These are phyloP conservation scores for Neopestalotiopsis sp. DNA, from an alignment of 2,329 filamentous ascomycete genomes.

Conservation along the genomic window DNA sequence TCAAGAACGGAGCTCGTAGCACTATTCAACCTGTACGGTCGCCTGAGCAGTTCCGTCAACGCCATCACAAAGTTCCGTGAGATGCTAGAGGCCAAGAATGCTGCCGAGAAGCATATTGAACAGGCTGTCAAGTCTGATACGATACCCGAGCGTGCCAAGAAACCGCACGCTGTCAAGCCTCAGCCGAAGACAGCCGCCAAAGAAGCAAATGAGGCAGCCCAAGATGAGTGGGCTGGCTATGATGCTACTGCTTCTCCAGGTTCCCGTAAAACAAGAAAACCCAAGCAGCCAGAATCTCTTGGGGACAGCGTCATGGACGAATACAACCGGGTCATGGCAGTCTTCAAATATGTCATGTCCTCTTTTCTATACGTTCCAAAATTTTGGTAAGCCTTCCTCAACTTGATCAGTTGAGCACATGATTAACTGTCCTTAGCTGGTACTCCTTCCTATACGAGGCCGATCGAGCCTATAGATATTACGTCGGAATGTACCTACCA, in stretches of 20 bases:
- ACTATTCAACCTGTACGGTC: constrained; percentile 90
- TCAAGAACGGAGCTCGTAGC: constrained; percentile 92
- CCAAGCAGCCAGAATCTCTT: neutral
- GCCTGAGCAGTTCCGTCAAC: constrained; percentile 80
- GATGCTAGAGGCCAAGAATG: constrained; percentile 47
- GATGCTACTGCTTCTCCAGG: neutral
- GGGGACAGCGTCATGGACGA: neutral
- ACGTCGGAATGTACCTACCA: constrained; percentile 56
- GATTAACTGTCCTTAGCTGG: constrained; percentile 36
- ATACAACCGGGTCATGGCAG: constrained; percentile 58
- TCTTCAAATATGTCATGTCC: constrained; percentile 68
- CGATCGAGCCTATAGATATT: constrained; percentile 53
- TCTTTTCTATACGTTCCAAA: constrained; percentile 74
- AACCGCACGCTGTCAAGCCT: constrained; percentile 45
- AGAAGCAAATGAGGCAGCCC: constrained; percentile 24
- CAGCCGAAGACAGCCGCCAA: constrained; percentile 16
- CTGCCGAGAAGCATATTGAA: constrained; percentile 26
- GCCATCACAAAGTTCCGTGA: constrained; percentile 74
- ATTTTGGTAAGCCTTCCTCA: constrained; percentile 65
- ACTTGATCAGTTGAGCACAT: neutral
- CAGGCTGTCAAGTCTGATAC: constrained; percentile 17
- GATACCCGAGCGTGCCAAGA: constrained; percentile 45
- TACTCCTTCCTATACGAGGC: constrained; percentile 50
- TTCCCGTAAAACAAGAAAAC: neutral
- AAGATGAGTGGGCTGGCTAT: constrained; percentile 42